Conservation (phyloP, 441 rosid genomes). For the Arabidopsis hybrid region DNA sequence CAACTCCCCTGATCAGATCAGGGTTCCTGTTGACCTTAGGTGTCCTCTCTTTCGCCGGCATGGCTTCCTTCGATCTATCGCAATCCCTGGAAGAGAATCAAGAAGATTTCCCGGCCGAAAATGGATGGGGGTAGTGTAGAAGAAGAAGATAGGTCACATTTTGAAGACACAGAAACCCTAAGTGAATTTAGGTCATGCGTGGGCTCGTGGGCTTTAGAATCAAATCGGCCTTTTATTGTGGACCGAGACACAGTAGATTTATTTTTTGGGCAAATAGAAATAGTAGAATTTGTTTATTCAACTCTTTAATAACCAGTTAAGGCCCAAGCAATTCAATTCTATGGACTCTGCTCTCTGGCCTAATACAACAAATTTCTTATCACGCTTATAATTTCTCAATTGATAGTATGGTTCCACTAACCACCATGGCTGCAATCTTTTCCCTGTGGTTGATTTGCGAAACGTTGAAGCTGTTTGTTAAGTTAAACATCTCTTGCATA, state of each 20-base stretch:
- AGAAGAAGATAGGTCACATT: neutral
- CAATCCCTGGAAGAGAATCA: neutral
- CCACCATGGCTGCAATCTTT: neutral
- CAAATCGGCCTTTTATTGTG: neutral
- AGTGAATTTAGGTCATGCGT: neutral
- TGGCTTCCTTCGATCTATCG: slow-evolving; percentile 23
- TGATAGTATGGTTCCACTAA: neutral
- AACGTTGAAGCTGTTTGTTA: neutral
- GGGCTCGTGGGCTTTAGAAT: slow-evolving; percentile 7
- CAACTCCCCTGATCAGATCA: slow-evolving; percentile 69
- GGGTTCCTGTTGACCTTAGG: slow-evolving; percentile 64
- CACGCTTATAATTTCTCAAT: neutral
- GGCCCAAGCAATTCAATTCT: neutral
- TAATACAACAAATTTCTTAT: neutral
- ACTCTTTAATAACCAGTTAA: neutral
- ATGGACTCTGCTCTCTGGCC: neutral
- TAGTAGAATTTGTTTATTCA: neutral
- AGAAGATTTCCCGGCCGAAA: neutral
- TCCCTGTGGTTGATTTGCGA: neutral
- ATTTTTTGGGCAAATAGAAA: too few relatives aligned
- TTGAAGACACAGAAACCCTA: slow-evolving; percentile 20
- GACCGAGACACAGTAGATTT: neutral
- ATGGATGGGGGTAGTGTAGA: neutral
- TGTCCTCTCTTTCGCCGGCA: slow-evolving; percentile 66
- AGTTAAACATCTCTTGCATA: neutral